Percentiles rank a stretch among this genome's conserved stretches.
Evolutionary conservation across 2,329 filamentous ascomycete species (phyloP).

Genomic region (Neofusicoccum kwambonambiense): DNA sequence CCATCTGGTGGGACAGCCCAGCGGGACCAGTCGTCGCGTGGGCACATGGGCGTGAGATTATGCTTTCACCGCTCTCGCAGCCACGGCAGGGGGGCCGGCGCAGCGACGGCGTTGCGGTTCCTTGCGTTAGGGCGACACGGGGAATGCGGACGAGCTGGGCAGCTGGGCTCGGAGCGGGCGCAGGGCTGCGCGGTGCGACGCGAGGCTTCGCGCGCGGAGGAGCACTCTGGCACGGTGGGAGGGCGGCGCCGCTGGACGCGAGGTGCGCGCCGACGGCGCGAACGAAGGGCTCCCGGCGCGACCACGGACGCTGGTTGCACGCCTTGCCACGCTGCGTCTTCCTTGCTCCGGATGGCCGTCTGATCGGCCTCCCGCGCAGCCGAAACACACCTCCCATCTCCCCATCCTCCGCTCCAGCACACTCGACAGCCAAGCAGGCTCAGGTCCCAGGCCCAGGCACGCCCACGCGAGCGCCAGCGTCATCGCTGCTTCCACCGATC

Average conservation of each 20-base stretch:
- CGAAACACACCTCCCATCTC: conserved; percentile 11
- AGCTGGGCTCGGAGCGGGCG: not conserved
- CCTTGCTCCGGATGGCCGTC: conserved; percentile 7
- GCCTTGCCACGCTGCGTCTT: conserved; percentile 1
- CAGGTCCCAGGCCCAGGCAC: conserved; percentile 6
- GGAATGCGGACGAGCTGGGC: not conserved
- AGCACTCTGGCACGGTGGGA: not conserved
- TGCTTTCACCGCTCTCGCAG: conserved; percentile 11
- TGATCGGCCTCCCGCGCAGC: conserved; percentile 13
- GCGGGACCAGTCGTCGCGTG: not conserved
- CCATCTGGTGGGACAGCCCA: not conserved
- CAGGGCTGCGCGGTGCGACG: conserved; percentile 1
- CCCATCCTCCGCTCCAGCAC: not conserved
- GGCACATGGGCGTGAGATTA: conserved; percentile 1
- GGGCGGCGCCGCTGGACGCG: not conserved
- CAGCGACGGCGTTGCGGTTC: not conserved
- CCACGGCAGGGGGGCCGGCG: conserved; percentile 2
- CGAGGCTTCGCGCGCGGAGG: not conserved
- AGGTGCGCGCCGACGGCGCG: not conserved
- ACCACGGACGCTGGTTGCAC: not conserved
- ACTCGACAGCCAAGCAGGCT: conserved; percentile 2
- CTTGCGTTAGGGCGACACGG: conserved; percentile 13
- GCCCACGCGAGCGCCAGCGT: conserved; percentile 7
- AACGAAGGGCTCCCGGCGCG: not conserved
- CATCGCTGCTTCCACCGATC: conserved; percentile 10